These are phyloP conservation scores for Aspergillus pseudoglaucus DNA, from an alignment of 2,329 filamentous ascomycete species.

Conservation along the genomic window DNA sequence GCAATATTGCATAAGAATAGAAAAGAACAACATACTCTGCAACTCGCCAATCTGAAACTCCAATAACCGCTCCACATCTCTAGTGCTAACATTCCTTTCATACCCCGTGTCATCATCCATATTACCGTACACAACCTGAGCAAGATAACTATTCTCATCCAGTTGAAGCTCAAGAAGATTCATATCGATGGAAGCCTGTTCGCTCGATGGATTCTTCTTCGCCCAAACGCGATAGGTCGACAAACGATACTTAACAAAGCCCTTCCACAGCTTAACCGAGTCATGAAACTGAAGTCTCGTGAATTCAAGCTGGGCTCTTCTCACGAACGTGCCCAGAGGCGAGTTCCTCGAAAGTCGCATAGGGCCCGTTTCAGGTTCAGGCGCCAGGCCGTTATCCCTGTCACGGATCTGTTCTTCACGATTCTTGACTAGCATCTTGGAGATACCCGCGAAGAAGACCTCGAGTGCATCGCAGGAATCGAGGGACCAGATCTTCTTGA, in stretches of 20 bases:
- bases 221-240: conserved; percentile 61
- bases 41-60: conserved; percentile 85
- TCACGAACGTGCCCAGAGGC: conserved; percentile 73
- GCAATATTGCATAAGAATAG: background rate
- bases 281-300: conserved; percentile 73
- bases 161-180: conserved; percentile 56
- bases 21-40: conserved; percentile 55
- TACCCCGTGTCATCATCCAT: conserved; percentile 38
- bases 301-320: conserved; percentile 72
- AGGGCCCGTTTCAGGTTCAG: conserved; percentile 43
- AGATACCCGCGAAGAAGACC: conserved; percentile 61
- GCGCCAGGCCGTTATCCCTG: conserved; percentile 47
- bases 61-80: conserved; percentile 73
- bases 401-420: conserved; percentile 55
- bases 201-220: conserved; percentile 44
- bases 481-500: conserved; percentile 75
- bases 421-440: conserved; percentile 54
- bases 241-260: conserved; percentile 73
- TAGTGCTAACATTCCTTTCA: conserved; percentile 55
- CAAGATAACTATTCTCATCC: conserved; percentile 44
- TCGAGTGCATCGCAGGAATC: conserved; percentile 77
- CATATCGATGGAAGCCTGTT: conserved; percentile 51
- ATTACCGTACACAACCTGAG: conserved; percentile 46
- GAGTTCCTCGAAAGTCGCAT: conserved; percentile 66
- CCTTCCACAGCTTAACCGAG: conserved; percentile 69